Conservation (phyloP, 1,284 basidiomycete species). For the Naganishia liquefaciens region DNA sequence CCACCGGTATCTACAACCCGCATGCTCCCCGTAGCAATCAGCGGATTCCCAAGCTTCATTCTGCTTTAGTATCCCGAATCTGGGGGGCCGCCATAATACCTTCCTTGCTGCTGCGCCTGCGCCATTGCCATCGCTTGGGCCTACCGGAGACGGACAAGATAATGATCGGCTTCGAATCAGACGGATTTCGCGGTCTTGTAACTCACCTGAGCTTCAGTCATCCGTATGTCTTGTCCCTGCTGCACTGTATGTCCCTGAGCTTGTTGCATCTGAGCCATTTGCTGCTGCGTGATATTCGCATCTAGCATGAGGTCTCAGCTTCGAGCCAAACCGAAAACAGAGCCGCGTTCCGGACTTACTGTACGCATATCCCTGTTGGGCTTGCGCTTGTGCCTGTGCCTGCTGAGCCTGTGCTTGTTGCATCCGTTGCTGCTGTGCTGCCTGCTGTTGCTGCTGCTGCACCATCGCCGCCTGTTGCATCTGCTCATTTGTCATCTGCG, state of each 20-base stretch:
- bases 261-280: conserved; percentile 28
- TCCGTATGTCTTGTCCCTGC: conserved; percentile 21
- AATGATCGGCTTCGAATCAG: neutral
- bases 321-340: neutral
- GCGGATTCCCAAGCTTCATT: neutral
- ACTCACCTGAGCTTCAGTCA: conserved; percentile 26
- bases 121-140: conserved; percentile 20
- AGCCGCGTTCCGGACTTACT: neutral
- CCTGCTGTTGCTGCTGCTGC: conserved; percentile 40
- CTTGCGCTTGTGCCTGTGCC: conserved; percentile 28
- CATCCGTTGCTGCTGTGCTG: conserved; percentile 38
- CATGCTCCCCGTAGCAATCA: neutral
- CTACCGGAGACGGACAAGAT: neutral
- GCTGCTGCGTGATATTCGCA: conserved; percentile 18
- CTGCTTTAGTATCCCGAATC: conserved; percentile 9
- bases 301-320: neutral
- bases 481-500: conserved; percentile 21
- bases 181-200: no score
- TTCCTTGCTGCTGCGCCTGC: conserved; percentile 28
- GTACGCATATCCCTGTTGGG: conserved; percentile 21
- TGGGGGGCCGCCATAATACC: conserved; percentile 15
- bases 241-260: conserved; percentile 5
- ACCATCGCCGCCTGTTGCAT: conserved; percentile 9
- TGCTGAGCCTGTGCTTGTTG: conserved; percentile 22
- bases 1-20: no score